Evolutionary conservation across 345 rosid species (phyloP).

Genomic region (Pugionium cornutum): DNA sequence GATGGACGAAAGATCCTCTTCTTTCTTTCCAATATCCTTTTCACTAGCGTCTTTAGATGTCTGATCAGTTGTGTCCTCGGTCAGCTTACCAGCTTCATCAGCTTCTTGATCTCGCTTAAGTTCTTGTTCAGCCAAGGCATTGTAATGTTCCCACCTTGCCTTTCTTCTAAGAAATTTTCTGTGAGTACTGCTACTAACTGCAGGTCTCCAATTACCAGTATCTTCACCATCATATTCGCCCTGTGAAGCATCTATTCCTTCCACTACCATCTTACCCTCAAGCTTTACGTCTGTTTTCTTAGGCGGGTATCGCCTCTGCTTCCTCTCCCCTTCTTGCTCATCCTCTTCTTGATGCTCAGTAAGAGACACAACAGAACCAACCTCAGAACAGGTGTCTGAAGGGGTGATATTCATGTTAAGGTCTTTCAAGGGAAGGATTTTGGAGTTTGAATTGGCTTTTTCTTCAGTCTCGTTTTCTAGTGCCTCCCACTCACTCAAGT

Average conservation of each 20-base stretch:
- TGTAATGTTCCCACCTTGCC: slow-evolving; percentile 57
- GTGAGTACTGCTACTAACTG: slow-evolving; percentile 91
- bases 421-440: slow-evolving; percentile 80
- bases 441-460: slow-evolving; percentile 48
- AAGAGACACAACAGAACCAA: slow-evolving; percentile 45
- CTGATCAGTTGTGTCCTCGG: slow-evolving; percentile 32
- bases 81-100: slow-evolving; percentile 29
- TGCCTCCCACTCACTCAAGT: slow-evolving; percentile 93
- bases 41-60: slow-evolving; percentile 33
- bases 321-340: slow-evolving; percentile 46
- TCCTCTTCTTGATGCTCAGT: slow-evolving; percentile 52
- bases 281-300: slow-evolving; percentile 62
- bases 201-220: slow-evolving; percentile 81
- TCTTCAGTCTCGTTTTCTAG: slow-evolving; percentile 59
- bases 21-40: slow-evolving; percentile 30
- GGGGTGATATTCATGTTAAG: slow-evolving; percentile 56
- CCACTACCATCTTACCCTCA: slow-evolving; percentile 88
- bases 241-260: slow-evolving; percentile 87
- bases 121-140: slow-evolving; percentile 58
- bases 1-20: slow-evolving; percentile 49
- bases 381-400: slow-evolving; percentile 46
- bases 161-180: slow-evolving; percentile 76
- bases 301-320: slow-evolving; percentile 48
- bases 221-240: slow-evolving; percentile 60
- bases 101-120: slow-evolving; percentile 51